A percentile compares a stretch with the other conserved stretches of the same genome.
Conservation (phyloP, 257 asterid species). For the Handroanthus guayacan region DNA sequence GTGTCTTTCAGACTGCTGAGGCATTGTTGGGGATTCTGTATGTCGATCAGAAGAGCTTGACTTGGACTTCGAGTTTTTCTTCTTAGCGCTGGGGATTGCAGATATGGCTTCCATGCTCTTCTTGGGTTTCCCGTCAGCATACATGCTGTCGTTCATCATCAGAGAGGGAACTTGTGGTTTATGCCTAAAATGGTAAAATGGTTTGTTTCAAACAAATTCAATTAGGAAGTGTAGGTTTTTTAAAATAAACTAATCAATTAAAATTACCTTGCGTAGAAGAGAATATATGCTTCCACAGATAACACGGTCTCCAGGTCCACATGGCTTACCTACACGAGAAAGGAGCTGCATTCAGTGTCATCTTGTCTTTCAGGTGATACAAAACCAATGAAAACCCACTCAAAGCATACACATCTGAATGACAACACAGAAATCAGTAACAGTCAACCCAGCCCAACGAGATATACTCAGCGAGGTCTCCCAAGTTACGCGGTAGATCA, state of each 20-base stretch:
- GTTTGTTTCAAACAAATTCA: neutral
- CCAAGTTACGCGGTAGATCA: too few species aligned
- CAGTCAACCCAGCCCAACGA: too few species aligned
- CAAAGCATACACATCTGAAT: neutral
- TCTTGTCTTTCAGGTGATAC: neutral
- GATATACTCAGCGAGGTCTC: too few species aligned
- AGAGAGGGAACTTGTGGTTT: conserved; percentile 38
- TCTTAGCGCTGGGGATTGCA: conserved; percentile 22
- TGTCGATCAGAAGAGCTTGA: neutral
- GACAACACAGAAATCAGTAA: neutral
- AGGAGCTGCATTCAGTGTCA: conserved; percentile 13
- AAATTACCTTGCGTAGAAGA: conserved; percentile 53
- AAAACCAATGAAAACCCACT: conserved; percentile 5
- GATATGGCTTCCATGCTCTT: conserved; percentile 34
- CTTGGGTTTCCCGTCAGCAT: conserved; percentile 34
- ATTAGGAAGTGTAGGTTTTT: neutral
- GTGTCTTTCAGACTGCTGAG: conserved; percentile 11
- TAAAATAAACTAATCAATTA: neutral
- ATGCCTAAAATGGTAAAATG: conserved; percentile 34
- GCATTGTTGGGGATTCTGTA: conserved; percentile 10
- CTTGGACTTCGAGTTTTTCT: conserved; percentile 33
- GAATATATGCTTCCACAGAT: conserved; percentile 55
- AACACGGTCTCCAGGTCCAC: conserved; percentile 50
- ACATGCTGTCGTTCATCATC: neutral
- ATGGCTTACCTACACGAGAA: conserved; percentile 43